Evolutionary conservation across 352 stramenopile species (phyloP).

Genomic region (Phytopythium delawarense): DNA sequence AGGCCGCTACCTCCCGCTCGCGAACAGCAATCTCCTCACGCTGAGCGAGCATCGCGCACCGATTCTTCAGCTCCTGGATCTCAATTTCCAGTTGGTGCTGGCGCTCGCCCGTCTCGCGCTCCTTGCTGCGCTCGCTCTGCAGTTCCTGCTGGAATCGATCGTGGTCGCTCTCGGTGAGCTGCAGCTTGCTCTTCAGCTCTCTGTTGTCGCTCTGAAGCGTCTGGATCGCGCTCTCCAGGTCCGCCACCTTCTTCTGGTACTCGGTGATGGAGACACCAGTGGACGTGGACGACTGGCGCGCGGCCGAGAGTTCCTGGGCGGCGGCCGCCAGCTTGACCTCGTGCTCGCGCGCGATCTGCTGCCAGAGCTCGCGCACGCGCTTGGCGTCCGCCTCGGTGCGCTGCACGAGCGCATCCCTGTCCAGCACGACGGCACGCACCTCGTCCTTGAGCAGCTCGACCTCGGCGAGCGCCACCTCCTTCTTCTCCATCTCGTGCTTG

Average conservation of each 20-base stretch:
- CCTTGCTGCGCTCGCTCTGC: conserved; percentile 30
- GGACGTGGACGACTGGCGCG: conserved; percentile 19
- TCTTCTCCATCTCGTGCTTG: conserved; percentile 62
- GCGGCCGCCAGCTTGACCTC: conserved; percentile 45
- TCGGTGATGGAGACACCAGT: conserved; percentile 19
- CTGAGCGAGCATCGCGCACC: conserved; percentile 38
- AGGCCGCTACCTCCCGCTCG: conserved; percentile 39
- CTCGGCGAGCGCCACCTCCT: conserved; percentile 46
- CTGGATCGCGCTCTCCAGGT: conserved; percentile 31
- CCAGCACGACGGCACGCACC: conserved; percentile 27
- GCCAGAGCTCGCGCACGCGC: conserved; percentile 71
- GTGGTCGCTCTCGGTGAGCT: conserved; percentile 25
- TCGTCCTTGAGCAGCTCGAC: conserved; percentile 48
- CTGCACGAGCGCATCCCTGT: conserved; percentile 60
- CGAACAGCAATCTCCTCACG: conserved; percentile 38
- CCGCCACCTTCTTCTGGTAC: conserved; percentile 23
- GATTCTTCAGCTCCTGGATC: conserved; percentile 37
- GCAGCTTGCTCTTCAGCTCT: conserved; percentile 34
- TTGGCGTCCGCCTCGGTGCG: conserved; percentile 68
- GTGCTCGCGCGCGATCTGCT: conserved; percentile 72
- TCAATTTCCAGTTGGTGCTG: conserved; percentile 29
- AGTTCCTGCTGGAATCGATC: conserved; percentile 27
- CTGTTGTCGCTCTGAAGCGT: conserved; percentile 32
- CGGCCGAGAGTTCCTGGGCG: conserved; percentile 34
- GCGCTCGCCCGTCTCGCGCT: conserved; percentile 28